Conservation (phyloP, 352 stramenopile species). For the Ochromonadaceae sp. region DNA sequence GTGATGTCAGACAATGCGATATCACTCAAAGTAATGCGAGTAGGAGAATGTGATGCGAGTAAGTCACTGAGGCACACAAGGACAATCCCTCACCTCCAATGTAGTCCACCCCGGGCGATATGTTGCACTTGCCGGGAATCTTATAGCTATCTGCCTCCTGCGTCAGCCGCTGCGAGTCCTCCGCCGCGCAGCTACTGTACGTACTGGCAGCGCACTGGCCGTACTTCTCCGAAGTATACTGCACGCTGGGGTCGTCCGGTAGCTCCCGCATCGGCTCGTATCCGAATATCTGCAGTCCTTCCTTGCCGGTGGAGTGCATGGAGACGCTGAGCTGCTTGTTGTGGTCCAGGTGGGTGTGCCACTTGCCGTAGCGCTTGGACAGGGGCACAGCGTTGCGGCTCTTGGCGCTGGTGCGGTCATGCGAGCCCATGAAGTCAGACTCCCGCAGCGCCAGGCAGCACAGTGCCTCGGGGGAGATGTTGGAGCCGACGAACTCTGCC, state of each 20-base stretch:
- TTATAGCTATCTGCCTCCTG: too few relatives aligned
- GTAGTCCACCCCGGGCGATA: too few relatives aligned
- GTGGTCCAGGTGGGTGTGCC: slow-evolving; percentile 23
- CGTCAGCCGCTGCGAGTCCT: too few relatives aligned
- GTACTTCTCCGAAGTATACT: too few relatives aligned
- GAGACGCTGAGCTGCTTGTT: slow-evolving; percentile 17
- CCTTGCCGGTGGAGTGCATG: slow-evolving; percentile 26
- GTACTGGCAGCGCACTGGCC: too few relatives aligned
- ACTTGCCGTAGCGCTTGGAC: slow-evolving; percentile 33
- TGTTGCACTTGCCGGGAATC: too few relatives aligned
- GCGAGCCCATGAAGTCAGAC: slow-evolving; percentile 17
- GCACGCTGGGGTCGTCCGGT: not conserved
- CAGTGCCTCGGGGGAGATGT: not conserved
- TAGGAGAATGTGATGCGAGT: too few relatives aligned
- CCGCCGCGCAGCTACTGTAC: too few relatives aligned
- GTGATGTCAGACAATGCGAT: too few relatives aligned
- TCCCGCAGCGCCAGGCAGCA: slow-evolving; percentile 17
- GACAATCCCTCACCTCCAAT: too few relatives aligned
- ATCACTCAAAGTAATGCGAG: too few relatives aligned
- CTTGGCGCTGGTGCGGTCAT: not conserved
- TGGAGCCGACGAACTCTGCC: slow-evolving; percentile 31
- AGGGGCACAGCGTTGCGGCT: not conserved
- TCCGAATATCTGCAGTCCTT: slow-evolving; percentile 30
- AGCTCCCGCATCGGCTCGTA: slow-evolving; percentile 29
- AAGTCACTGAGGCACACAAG: too few relatives aligned